Evolutionary conservation across 345 rosid genomes (phyloP), one percentile per base, ranked within the genome.

Genomic region (Eucalyptus polyanthemos): DNA sequence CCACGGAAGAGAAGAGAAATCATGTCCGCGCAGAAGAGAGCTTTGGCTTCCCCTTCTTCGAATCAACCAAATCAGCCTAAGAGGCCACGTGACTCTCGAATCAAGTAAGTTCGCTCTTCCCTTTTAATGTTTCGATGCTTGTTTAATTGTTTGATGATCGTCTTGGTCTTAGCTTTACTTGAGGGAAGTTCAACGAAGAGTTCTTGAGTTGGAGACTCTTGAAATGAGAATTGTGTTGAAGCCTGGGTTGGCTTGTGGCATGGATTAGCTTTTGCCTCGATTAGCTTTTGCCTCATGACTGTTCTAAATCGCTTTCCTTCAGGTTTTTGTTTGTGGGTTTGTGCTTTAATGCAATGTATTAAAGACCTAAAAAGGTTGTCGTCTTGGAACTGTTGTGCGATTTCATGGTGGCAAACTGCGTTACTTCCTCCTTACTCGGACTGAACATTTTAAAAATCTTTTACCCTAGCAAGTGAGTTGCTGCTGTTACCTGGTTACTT

Each of bases 181-280:
- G 76, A 14, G 21, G 19, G 21, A 31, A 67, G 3, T 15, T 67
- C 40, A n/a, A n/a, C 15, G 76, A 67, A 67, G 40, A n/a, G 76
- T 67, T 67, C 76, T n/a, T 67, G 76, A 67, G 76, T 14, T 15
- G 2, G 14, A 67, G 76, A n/a, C 14, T 67, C 11, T 4, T 14
- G 76, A n/a, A 15, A 67, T n/a, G 11, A n/a, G 40, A 67, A 67
- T 14, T 15, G 7, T 6, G 76, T 8, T 3, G 11, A 67, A 67
- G 76, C 40, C 76, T 0, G 0, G 10, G 76, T 67, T 67, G 76
- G 31, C 10, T 0, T 34, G 10, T 7, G 37, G 9, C 22, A 3
- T 31, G 9, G 80, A 8, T 69, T 69, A 31, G 6, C 80, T 31
- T 67, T 67, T n/a, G 6, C 80, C 80, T n/a, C 6, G 22, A 7